Evolutionary conservation across 257 asterid genomes (phyloP), one percentile per base, ranked within the genome.

Genomic region (Ocimum tenuiflorum): DNA sequence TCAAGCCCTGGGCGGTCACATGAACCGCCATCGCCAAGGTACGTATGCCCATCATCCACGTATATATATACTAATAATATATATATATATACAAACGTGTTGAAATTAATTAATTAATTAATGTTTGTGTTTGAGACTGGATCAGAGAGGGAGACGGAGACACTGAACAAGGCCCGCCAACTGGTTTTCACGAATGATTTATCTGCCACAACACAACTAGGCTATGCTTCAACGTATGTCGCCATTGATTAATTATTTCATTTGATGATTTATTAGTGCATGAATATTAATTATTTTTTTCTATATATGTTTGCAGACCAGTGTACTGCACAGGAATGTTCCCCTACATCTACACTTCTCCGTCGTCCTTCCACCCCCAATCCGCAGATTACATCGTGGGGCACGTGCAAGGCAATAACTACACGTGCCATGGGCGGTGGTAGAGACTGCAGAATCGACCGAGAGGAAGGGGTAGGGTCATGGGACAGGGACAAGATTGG

Each of bases 11-110:
- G 98, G 98, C 49, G 98, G 98, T 70, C 98, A 91, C 78, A 91
- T 91, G 98, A 91, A 91, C 75, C 96, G 98, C 88, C 98, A 91
- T 74, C 95, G 98, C 77, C 95, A 88, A 88, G 98, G 98, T 63
- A 15, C 2, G 1, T 9, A 9, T 8, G 38, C 38, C 38, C n/a
- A n/a, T n/a, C n/a, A n/a, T n/a, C n/a, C n/a, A n/a, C n/a, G n/a
- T n/a, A n/a, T n/a, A n/a, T n/a, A n/a, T n/a, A n/a, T n/a, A n/a
- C n/a, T n/a, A n/a, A n/a, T n/a, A n/a, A n/a, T n/a, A n/a, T n/a
- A n/a, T n/a, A n/a, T n/a, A n/a, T n/a, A n/a, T n/a, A n/a, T n/a
- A n/a, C n/a, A n/a, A n/a, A n/a, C n/a, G n/a, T n/a, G n/a, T n/a
- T n/a, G n/a, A n/a, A n/a, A n/a, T n/a, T n/a, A n/a, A n/a, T n/a